A percentile compares a stretch with the other conserved stretches of the same genome.
phyloP scores from a whole-genome alignment of 345 rosid genomes.

The Arabis alpina region DNA sequence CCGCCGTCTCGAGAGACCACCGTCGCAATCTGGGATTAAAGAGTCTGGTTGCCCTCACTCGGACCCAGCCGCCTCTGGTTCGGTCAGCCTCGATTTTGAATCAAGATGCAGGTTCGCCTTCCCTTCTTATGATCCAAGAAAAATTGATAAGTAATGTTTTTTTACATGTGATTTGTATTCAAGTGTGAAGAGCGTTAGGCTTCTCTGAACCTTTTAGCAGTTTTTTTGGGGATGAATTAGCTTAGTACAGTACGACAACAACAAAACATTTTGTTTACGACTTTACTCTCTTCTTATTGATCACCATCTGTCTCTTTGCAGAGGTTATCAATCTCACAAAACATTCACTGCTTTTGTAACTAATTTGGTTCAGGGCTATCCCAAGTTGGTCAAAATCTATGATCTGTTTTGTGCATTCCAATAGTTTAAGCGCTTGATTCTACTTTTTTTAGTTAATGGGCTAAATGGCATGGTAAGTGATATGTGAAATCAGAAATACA shows the following conservation, averaged over 20 bases:
- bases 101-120: constrained; percentile 52
- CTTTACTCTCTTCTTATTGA: constrained; percentile 34
- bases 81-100: constrained; percentile 52
- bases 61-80: constrained; percentile 20
- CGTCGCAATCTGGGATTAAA: constrained; percentile 14
- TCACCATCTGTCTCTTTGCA: constrained; percentile 23
- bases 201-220: constrained; percentile 10
- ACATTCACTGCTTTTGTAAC: constrained; percentile 1
- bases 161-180: no score
- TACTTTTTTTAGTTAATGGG: neutral
- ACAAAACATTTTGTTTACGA: constrained; percentile 16
- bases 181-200: neutral
- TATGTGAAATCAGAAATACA: neutral
- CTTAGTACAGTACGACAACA: no score
- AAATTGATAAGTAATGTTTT: no score
- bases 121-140: no score
- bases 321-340: constrained; percentile 39
- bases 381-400: neutral
- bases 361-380: neutral
- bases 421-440: neutral
- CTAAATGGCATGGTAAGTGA: constrained; percentile 5
- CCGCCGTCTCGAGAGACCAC: constrained; percentile 65
- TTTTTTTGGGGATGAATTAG: constrained; percentile 8
- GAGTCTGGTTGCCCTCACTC: constrained; percentile 33
- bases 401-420: neutral